Conservation (phyloP, 192 early-diverging fungal genomes). For the Coemansia brasiliensis region DNA sequence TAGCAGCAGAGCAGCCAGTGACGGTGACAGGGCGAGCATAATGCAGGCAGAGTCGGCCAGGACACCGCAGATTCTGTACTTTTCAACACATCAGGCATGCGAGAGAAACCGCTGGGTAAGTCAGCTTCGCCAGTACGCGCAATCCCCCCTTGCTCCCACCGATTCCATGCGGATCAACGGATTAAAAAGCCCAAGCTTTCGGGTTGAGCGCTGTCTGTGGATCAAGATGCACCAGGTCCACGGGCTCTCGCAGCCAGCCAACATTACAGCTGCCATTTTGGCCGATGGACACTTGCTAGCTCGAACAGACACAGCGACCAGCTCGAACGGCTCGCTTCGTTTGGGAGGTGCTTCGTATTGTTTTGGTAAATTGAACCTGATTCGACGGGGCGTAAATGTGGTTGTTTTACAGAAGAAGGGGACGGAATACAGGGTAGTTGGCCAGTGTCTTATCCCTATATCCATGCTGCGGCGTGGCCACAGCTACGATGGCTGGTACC, state of each 20-base stretch:
- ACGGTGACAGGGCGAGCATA: neutral
- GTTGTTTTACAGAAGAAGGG: conserved; percentile 16
- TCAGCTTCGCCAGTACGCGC: conserved; percentile 25
- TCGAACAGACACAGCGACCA: conserved; percentile 15
- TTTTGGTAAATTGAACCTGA: conserved; percentile 39
- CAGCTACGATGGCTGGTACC: conserved; percentile 55
- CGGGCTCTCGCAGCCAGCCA: conserved; percentile 9
- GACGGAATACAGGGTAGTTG: conserved; percentile 18
- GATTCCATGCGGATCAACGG: neutral
- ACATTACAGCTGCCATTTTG: conserved; percentile 17
- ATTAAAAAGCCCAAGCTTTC: conserved; percentile 13
- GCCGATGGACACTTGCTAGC: conserved; percentile 36
- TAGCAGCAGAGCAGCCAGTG: neutral
- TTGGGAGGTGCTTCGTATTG: conserved; percentile 19
- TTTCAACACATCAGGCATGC: conserved; percentile 26
- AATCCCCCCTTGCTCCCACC: conserved; percentile 14
- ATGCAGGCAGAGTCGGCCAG: neutral
- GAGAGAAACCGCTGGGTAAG: conserved; percentile 49
- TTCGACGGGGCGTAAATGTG: conserved; percentile 21
- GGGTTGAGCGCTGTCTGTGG: conserved; percentile 48
- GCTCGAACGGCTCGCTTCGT: neutral
- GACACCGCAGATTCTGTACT: conserved; percentile 26
- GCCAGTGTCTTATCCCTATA: conserved; percentile 41
- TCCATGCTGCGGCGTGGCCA: conserved; percentile 27
- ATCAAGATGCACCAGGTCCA: conserved; percentile 34